Evolutionary conservation across 2,329 filamentous ascomycete genomes (phyloP), one percentile per base, ranked within the genome.

Genomic region (Monosporascus sp.): DNA sequence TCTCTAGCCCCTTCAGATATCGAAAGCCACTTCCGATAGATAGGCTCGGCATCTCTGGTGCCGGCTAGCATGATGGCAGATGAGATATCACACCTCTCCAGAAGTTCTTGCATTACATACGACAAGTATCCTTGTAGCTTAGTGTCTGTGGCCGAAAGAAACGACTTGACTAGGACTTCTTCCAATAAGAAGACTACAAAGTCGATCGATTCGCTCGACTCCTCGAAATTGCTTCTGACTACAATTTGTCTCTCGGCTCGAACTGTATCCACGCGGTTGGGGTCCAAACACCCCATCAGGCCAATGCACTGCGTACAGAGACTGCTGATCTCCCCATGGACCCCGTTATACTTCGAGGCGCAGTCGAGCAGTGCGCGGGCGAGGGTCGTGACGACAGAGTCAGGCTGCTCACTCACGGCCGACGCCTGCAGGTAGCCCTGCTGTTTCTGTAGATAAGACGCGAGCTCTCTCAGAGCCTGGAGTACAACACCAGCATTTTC

Each of bases 81-180:
- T 54, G 79, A 85, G 64, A 97, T 86, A 27, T 88, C 86, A 64
- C 88, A 90, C 60, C 87, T 84, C 45, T 86, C 85, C 3, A 97
- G 79, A 41, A 97, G 79, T 63, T 96, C 88, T 70, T 99, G 94
- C 85, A 99, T 97, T 2, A 88, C 90, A 70, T 89, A 99, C 1
- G 93, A 93, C 19, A 99, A 78, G 66, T 95, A 96, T 0, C 91
- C 92, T 69, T 97, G 94, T 6, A 91, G 81, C 59, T 85, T 86
- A 2, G 91, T 88, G 67, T 97, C 95, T 0, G 88, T 94, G 1
- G 90, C 88, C 1, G 93, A 96, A 44, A 96, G 76, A 66, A 99
- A 99, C 1, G 92, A 88, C 56, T 92, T 91, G 26, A 97, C 91
- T 11, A 99, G 76, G 7, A 96, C 87, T 65, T 95, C 82, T 64